Evolutionary conservation across 2,329 filamentous ascomycete species (phyloP).

Genomic region (Lithohypha guttulata): DNA sequence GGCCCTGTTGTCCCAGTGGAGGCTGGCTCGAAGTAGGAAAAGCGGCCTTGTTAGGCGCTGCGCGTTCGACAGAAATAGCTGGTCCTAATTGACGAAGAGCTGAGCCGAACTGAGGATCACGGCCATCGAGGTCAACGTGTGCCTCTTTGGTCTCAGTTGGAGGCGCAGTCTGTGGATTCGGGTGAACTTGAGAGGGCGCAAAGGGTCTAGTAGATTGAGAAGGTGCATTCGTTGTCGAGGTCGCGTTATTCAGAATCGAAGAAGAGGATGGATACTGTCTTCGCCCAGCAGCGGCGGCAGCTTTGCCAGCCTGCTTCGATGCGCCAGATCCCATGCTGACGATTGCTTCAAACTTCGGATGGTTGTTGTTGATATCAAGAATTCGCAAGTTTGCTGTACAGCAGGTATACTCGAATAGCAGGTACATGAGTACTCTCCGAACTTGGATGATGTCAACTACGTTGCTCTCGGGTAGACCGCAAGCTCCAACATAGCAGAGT

Average conservation of each 20-base stretch:
- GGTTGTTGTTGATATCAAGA: too few species aligned
- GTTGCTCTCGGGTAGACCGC: too few species aligned
- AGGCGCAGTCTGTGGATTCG: constrained; percentile 12
- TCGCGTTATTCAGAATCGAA: constrained; percentile 15
- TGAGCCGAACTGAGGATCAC: constrained; percentile 59
- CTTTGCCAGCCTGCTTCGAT: constrained; percentile 19
- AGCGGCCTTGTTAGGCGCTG: constrained; percentile 39
- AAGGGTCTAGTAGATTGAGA: constrained; percentile 8
- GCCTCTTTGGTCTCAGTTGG: constrained; percentile 11
- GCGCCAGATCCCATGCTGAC: constrained; percentile 18
- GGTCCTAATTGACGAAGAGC: constrained; percentile 60
- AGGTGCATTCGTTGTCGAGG: constrained; percentile 11
- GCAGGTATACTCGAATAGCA: too few species aligned
- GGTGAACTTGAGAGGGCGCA: constrained; percentile 17
- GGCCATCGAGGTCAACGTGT: constrained; percentile 47
- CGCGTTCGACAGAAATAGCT: constrained; percentile 41
- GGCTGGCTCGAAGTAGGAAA: constrained; percentile 22
- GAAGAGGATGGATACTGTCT: constrained; percentile 20
- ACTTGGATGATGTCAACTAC: too few species aligned
- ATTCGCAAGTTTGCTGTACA: too few species aligned
- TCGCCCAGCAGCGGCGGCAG: constrained; percentile 16
- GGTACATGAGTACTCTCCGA: too few species aligned
- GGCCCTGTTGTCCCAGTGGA: constrained; percentile 23
- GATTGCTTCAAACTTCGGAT: too few species aligned
- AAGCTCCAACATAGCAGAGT: too few species aligned